Base-by-base conservation (phyloP, 2,329 filamentous ascomycete species). In the Penicillium sp. region DNA sequence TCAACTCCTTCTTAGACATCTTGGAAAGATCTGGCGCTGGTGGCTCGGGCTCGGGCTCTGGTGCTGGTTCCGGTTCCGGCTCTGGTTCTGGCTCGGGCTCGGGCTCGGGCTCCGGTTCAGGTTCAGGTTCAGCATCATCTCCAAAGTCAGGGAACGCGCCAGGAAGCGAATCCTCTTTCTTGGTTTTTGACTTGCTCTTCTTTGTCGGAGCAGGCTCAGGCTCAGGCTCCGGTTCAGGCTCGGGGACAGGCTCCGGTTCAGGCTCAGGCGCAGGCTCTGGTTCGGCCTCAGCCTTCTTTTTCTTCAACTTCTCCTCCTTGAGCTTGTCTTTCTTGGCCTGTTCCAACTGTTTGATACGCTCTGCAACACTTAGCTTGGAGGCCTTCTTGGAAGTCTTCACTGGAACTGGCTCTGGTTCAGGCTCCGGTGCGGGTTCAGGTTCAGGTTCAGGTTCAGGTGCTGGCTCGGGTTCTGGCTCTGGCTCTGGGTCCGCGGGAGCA, bases 131-230 rank as follows among this genome's bases (percentile, higher is more conserved):
- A n/a, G 53, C 32, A 62, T 71, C 62, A 54, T 75, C 74, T 22
- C 51, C 51, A 34, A 54, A 50, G 24, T 50, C 51, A 10, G 84
- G 84, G 66, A 87, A 87, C 56, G 81, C 81, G 51, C 84, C 84
- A 40, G 84, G 83, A 5, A 84, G 73, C 29, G 70, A 68, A 49
- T 77, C 75, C 48, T 70, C 66, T 42, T 72, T 54, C 52, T 60
- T 57, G 4, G 45, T 48, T 29, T 53, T 55, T 27, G 43, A 47
- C 47, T 49, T 49, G 29, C 43, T 46, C 58, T 78, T 78, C 63
- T 77, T 74, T 53, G 66, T 65, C 0, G 79, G 68, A 13, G 79
- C 52, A 13, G 57, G 45, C 34, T 61, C 55, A 22, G 68, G 65
- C 24, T 64, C 63, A 31, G 61, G 57, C 22, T 58, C 56, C 1